Evolutionary conservation across 2,329 filamentous ascomycete species (phyloP).

Genomic region (Botryosphaeria agaves): DNA sequence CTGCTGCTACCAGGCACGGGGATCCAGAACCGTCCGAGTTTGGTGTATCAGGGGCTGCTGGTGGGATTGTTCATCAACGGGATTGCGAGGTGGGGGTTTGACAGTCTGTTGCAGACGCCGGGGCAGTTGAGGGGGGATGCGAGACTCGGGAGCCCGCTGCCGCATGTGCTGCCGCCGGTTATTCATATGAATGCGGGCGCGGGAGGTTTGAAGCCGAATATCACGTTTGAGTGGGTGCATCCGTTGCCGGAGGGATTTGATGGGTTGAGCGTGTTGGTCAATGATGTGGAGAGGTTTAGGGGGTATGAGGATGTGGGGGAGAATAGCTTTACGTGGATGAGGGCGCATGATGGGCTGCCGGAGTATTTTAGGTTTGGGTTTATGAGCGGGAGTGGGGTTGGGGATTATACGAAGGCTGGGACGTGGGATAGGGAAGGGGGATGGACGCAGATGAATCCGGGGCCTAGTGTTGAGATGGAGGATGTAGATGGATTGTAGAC

Average conservation of each 20-base stretch:
- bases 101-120: slow-evolving; percentile 70
- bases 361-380: slow-evolving; percentile 70
- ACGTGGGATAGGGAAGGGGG: slow-evolving; percentile 45
- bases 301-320: slow-evolving; percentile 45
- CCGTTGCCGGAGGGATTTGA: slow-evolving; percentile 39
- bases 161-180: slow-evolving; percentile 18
- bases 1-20: slow-evolving; percentile 75
- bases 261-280: slow-evolving; percentile 64
- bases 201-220: slow-evolving; percentile 28
- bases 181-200: slow-evolving; percentile 30
- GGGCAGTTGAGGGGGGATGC: slow-evolving; percentile 43
- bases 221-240: slow-evolving; percentile 43
- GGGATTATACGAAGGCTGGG: slow-evolving; percentile 62
- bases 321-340: slow-evolving; percentile 40
- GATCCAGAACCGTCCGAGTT: slow-evolving; percentile 68
- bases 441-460: slow-evolving; percentile 49
- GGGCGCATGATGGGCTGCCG: slow-evolving; percentile 28
- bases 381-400: slow-evolving; percentile 44
- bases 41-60: slow-evolving; percentile 79
- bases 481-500: neutral
- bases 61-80: slow-evolving; percentile 90
- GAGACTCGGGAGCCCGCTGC: slow-evolving; percentile 42
- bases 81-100: slow-evolving; percentile 86
- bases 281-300: slow-evolving; percentile 70
- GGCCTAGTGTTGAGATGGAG: slow-evolving; percentile 23